Percentiles rank a stretch among this genome's conserved stretches.
Conservation (phyloP, 306 rosid genomes). For the Purshia tridentata region DNA sequence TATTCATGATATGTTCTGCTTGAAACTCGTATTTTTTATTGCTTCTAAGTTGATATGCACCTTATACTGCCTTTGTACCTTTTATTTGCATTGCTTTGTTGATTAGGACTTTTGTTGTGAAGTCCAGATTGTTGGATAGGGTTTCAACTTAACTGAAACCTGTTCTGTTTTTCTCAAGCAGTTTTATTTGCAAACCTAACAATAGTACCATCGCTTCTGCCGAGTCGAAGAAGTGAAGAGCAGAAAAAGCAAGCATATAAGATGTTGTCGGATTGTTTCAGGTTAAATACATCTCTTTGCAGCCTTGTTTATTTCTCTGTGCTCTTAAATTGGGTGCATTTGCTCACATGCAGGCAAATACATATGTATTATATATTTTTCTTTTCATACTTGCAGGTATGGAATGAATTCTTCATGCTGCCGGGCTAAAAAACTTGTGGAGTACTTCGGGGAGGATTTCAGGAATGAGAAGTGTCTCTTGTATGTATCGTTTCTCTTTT, state of each 20-base stretch:
- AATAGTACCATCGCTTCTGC: conserved; percentile 82
- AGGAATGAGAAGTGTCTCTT: conserved; percentile 57
- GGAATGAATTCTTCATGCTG: conserved; percentile 81
- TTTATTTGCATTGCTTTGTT: background rate
- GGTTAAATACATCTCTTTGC: conserved; percentile 47
- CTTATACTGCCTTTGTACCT: conserved; percentile 2
- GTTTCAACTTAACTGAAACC: background rate
- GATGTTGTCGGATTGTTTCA: conserved; percentile 92
- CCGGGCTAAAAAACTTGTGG: conserved; percentile 77
- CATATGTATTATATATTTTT: background rate
- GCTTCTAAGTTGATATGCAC: no score
- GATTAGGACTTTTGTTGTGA: background rate
- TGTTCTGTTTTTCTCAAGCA: conserved; percentile 34
- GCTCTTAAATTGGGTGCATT: background rate
- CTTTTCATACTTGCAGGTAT: conserved; percentile 51
- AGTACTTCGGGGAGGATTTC: conserved; percentile 83
- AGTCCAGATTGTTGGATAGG: background rate
- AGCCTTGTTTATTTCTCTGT: conserved; percentile 8
- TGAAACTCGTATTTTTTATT: no score
- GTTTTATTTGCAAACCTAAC: conserved; percentile 78
- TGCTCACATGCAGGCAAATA: background rate
- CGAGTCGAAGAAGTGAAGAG: conserved; percentile 69
- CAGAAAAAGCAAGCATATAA: conserved; percentile 69
- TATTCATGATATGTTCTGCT: no score
- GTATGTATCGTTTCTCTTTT: conserved; percentile 44